Conservation (phyloP, 192 early-diverging fungal species). For the Coemansia aciculifera region DNA sequence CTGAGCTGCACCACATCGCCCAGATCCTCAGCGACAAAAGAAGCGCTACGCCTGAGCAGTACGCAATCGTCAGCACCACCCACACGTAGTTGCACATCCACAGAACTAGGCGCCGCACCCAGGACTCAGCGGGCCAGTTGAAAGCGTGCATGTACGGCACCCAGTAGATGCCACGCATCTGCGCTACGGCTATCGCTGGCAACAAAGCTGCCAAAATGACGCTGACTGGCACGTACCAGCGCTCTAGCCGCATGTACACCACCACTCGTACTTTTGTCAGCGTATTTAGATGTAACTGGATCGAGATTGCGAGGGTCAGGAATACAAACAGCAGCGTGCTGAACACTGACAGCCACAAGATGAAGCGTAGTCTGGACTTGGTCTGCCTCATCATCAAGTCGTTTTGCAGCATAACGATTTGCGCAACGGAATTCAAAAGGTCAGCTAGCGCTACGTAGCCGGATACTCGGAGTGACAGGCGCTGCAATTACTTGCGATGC, state of each 20-base stretch:
- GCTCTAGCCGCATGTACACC: conserved; percentile 39
- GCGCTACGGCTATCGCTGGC: conserved; percentile 27
- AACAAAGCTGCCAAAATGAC: conserved; percentile 17
- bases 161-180: conserved; percentile 40
- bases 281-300: conserved; percentile 49
- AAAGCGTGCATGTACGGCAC: conserved; percentile 40
- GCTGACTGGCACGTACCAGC: conserved; percentile 27
- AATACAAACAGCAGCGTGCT: conserved; percentile 34
- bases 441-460: conserved; percentile 31
- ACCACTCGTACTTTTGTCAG: conserved; percentile 35
- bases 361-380: conserved; percentile 19
- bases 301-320: conserved; percentile 34
- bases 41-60: conserved; percentile 21
- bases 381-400: conserved; percentile 33
- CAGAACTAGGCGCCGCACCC: conserved; percentile 21
- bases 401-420: conserved; percentile 35
- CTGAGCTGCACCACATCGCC: conserved; percentile 43
- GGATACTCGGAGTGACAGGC: conserved; percentile 40
- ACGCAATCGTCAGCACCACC: conserved; percentile 32
- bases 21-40: conserved; percentile 31
- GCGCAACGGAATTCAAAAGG: conserved; percentile 15
- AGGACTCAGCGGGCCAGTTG: conserved; percentile 25
- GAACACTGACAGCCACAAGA: conserved; percentile 40
- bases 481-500: conserved; percentile 28
- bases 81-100: conserved; percentile 49